A percentile compares a stretch with the other conserved stretches of the same genome.
Conservation (phyloP, 352 stramenopile species). For the Pythium biforme region DNA sequence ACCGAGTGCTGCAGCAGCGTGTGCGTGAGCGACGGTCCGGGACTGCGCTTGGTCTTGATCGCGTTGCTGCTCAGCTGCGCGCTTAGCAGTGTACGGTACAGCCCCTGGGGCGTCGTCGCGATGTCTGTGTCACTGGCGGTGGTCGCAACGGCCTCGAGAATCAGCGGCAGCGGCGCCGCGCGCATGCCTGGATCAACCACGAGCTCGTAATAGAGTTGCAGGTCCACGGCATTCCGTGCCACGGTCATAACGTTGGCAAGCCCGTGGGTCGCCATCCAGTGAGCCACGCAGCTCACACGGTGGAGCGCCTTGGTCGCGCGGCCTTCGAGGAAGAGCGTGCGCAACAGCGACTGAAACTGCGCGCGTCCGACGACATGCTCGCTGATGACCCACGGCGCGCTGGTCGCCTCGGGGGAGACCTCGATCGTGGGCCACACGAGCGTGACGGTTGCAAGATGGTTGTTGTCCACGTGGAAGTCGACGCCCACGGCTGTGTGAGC, state of each 20-base stretch:
- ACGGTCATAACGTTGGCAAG: not conserved
- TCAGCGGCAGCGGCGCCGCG: slow-evolving; percentile 11
- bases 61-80: not conserved
- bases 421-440: slow-evolving; percentile 13
- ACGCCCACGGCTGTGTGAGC: slow-evolving; percentile 13
- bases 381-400: slow-evolving; percentile 20
- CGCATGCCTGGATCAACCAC: slow-evolving; percentile 14
- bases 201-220: slow-evolving; percentile 35
- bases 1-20: slow-evolving; percentile 19
- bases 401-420: not conserved
- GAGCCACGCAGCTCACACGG: not conserved
- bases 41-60: not conserved
- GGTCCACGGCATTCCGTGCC: slow-evolving; percentile 29
- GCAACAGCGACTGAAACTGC: slow-evolving; percentile 14
- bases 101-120: not conserved
- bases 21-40: slow-evolving; percentile 1
- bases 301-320: slow-evolving; percentile 18
- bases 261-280: slow-evolving; percentile 18
- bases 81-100: slow-evolving; percentile 9
- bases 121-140: no score
- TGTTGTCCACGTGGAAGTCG: slow-evolving; percentile 11
- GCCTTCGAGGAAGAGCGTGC: slow-evolving; percentile 21
- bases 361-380: slow-evolving; percentile 10
- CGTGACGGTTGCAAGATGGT: slow-evolving; percentile 12
- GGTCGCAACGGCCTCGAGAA: not conserved